Evolutionary conservation across 768 basidiomycete species (phyloP), one percentile per base, ranked within the genome.

Genomic region (Hypsizygus marmoreus): DNA sequence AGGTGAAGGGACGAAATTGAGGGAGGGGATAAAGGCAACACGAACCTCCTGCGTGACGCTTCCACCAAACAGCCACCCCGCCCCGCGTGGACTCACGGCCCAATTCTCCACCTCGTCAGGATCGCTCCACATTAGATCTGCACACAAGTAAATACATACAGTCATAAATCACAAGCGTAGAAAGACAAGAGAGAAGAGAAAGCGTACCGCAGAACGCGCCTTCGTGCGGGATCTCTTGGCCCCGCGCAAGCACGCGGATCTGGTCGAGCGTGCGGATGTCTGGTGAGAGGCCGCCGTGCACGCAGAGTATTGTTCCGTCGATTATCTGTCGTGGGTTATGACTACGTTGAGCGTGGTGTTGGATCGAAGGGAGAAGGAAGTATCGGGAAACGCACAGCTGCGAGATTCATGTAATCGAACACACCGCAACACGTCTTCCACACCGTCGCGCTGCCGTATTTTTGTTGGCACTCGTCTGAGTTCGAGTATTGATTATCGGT

Each of bases 51-150:
- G 76, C 6, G 94, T 93, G 1, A 97, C 91, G 43, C 75, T 83
- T 11, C 77, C 84, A 6, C 95, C 95, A 54, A 97, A 97, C 16
- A 97, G 70, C 89, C 93, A 98, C 0, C 95, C 95, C 4, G 95
- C 95, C 14, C 95, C 95, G 29, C 95, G 79, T 4, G 95, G 95
- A 54, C 91, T 95, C 43, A 97, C 91, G 4, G 93, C 95, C 95
- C 95, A 98, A 31, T 88, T 94, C 30, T 91, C 88, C 30, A 95
- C 86, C 32, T 95, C 91, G 60, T 97, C 94, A 3, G 88, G 95
- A 64, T 97, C 95, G 26, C 90, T 93, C 95, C 95, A 98, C 93
- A 98, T 97, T 10, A 98, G 79, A 62, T 97, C 93, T 93, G 40
- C n/a, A 12, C 10, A 26, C 5, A 14, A 33, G 11, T 31, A 35